Percentiles rank a stretch among this genome's conserved stretches.
Evolutionary conservation across 257 asterid genomes (phyloP).

Genomic region (Prunella vulgaris): DNA sequence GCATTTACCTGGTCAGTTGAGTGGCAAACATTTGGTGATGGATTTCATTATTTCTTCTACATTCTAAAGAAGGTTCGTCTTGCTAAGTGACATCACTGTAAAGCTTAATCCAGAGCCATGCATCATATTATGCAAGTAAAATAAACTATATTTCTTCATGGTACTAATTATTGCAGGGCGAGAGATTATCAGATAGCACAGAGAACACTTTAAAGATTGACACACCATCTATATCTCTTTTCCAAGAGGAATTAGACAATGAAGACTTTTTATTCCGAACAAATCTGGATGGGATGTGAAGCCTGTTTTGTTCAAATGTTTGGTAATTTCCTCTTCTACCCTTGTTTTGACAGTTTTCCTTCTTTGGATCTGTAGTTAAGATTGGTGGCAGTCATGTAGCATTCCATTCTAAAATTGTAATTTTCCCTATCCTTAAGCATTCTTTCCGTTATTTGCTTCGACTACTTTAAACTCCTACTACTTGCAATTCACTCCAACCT

Average conservation of each 20-base stretch:
- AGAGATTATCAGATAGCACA: constrained; percentile 38
- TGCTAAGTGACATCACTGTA: background rate
- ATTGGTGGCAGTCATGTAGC: background rate
- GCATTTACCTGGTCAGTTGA: constrained; percentile 82
- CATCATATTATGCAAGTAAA: background rate
- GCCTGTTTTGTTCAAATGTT: background rate
- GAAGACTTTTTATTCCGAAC: constrained; percentile 79
- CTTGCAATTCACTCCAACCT: constrained; percentile 14
- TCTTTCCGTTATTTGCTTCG: background rate
- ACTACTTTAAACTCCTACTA: background rate
- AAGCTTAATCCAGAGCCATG: background rate
- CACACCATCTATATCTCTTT: constrained; percentile 46
- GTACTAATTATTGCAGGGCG: constrained; percentile 55
- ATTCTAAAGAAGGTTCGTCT: constrained; percentile 70
- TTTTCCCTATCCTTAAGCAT: background rate
- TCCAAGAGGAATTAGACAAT: constrained; percentile 77
- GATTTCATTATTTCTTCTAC: constrained; percentile 90
- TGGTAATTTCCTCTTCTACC: background rate
- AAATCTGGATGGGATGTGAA: constrained; percentile 53
- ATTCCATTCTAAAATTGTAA: background rate
- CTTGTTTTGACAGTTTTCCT: background rate
- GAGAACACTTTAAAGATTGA: constrained; percentile 27
- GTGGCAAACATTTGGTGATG: constrained; percentile 87
- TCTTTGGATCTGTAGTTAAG: background rate
- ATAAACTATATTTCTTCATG: background rate